Evolutionary conservation across 352 stramenopile genomes (phyloP).

Genomic region (Stephanocyclus meneghinianus): DNA sequence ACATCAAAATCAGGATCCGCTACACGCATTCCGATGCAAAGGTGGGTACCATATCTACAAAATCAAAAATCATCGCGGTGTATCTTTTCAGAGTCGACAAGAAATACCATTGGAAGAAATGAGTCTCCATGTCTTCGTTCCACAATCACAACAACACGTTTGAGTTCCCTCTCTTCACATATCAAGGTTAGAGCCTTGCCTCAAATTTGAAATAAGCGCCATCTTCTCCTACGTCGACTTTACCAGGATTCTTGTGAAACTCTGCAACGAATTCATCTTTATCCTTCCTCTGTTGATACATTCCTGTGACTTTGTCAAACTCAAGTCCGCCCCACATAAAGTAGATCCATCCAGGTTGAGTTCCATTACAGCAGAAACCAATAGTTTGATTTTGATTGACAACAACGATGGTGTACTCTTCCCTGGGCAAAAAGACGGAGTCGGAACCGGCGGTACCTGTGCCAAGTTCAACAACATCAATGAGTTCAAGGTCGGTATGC

Average conservation of each 20-base stretch:
- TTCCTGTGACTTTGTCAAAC: neutral
- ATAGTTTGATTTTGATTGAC: neutral
- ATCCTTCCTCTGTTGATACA: neutral
- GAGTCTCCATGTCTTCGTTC: too few relatives aligned
- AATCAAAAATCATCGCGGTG: too few relatives aligned
- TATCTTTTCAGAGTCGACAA: too few relatives aligned
- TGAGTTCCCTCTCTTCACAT: neutral
- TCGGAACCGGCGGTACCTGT: neutral
- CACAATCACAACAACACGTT: neutral
- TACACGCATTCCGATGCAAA: too few relatives aligned
- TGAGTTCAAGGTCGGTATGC: neutral
- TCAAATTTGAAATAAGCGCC: neutral
- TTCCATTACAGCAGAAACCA: neutral
- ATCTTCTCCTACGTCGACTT: neutral
- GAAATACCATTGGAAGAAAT: too few relatives aligned
- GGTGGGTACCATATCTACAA: too few relatives aligned
- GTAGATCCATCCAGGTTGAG: neutral
- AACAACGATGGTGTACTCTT: neutral
- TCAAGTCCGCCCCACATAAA: neutral
- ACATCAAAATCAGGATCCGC: too few relatives aligned
- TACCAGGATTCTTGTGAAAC: slow-evolving; percentile 1
- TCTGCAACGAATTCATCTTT: neutral
- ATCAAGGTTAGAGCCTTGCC: neutral
- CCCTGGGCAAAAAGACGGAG: neutral
- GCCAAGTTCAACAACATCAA: neutral